Evolutionary conservation across 345 rosid species (phyloP).

Genomic region (Salix purpurea): DNA sequence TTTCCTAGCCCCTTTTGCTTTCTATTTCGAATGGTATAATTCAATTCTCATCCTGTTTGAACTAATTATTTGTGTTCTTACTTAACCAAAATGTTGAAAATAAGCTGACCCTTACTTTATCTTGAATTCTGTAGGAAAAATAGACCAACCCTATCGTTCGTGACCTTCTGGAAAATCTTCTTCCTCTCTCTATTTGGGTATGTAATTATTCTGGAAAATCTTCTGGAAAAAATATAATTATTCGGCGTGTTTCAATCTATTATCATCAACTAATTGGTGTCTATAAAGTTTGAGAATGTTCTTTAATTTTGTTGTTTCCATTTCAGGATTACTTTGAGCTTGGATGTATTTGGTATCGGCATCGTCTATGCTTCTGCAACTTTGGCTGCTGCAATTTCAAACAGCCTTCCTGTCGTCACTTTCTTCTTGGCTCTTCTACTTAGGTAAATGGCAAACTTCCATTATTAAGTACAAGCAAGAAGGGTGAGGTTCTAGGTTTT

Average conservation of each 20-base stretch:
- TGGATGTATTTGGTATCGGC: constrained; percentile 65
- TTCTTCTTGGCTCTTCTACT: constrained; percentile 78
- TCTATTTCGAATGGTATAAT: constrained; percentile 62
- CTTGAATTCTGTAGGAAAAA: constrained; percentile 44
- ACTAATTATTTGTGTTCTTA: neutral
- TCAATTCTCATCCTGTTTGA: neutral
- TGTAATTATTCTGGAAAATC: no score
- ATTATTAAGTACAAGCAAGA: neutral
- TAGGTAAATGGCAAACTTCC: constrained; percentile 33
- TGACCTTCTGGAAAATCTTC: constrained; percentile 73
- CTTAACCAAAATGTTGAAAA: neutral
- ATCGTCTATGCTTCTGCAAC: constrained; percentile 70
- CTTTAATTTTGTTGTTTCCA: neutral
- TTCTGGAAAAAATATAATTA: neutral
- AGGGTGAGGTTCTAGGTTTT: neutral
- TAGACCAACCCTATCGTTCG: constrained; percentile 59
- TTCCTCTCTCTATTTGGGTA: constrained; percentile 75
- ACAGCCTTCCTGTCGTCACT: constrained; percentile 83
- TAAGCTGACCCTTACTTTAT: neutral
- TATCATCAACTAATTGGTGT: neutral
- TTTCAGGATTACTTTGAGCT: constrained; percentile 57
- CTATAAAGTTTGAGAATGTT: neutral
- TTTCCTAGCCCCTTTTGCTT: constrained; percentile 66
- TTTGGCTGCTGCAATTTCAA: constrained; percentile 80
- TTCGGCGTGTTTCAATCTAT: neutral